Conservation (phyloP, 2,329 filamentous ascomycete genomes). For the Cladosporium sp. region DNA sequence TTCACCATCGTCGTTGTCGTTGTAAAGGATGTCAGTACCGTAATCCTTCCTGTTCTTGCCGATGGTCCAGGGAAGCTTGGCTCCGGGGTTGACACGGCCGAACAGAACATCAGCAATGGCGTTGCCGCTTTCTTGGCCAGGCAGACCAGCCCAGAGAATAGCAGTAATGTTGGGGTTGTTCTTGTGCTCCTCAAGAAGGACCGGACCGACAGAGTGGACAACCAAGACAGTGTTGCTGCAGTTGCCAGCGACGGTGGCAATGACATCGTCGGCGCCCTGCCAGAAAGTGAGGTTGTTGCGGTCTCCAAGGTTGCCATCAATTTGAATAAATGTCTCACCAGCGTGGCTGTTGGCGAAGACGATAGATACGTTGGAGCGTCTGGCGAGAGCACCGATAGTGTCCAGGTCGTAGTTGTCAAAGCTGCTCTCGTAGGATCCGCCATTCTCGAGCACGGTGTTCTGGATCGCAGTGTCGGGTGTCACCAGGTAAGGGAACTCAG, state of each 20-base stretch:
- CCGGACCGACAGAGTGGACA: constrained; percentile 79
- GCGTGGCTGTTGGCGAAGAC: constrained; percentile 38
- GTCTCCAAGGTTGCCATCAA: constrained; percentile 48
- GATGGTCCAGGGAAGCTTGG: constrained; percentile 76
- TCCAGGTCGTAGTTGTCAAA: constrained; percentile 33
- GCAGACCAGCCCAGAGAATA: constrained; percentile 75
- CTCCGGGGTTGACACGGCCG: constrained; percentile 72
- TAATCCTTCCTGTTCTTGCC: constrained; percentile 67
- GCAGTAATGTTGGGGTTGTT: constrained; percentile 75
- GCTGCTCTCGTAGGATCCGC: constrained; percentile 31
- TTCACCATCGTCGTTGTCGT: constrained; percentile 63
- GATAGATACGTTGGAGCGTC: constrained; percentile 42
- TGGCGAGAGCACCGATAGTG: constrained; percentile 35
- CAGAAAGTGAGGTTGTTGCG: constrained; percentile 52
- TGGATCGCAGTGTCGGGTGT: constrained; percentile 36
- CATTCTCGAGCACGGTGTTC: constrained; percentile 30
- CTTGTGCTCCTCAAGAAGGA: constrained; percentile 72
- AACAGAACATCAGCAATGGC: constrained; percentile 76
- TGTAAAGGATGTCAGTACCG: constrained; percentile 63
- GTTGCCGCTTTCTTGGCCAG: constrained; percentile 79
- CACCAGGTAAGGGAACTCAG: constrained; percentile 39
- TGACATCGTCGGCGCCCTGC: constrained; percentile 49
- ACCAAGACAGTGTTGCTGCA: constrained; percentile 87
- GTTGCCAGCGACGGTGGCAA: constrained; percentile 72
- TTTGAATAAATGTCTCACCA: constrained; percentile 54